Evolutionary conservation across 225 moss, liverwort and hornwort genomes (phyloP).

Genomic region (Rhytidiadelphus loreus): DNA sequence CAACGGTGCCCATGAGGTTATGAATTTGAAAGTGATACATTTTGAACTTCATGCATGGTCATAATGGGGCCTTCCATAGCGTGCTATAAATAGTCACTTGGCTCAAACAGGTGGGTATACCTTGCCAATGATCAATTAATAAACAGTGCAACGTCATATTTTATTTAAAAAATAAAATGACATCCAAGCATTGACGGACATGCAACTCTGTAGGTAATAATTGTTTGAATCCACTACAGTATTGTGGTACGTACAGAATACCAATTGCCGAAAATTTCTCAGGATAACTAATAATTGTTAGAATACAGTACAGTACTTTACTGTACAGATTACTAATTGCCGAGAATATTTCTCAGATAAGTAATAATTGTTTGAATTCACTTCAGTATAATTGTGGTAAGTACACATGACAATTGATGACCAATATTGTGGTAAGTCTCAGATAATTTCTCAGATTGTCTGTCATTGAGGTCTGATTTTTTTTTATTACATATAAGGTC

Average conservation of each 20-base stretch:
- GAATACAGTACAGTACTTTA: background rate
- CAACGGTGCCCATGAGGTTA: background rate
- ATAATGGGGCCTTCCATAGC: background rate
- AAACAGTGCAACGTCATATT: background rate
- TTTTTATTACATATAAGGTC: background rate
- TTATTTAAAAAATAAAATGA: background rate
- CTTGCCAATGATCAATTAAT: background rate
- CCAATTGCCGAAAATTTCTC: background rate
- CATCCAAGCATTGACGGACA: background rate
- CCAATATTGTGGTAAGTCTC: too few species aligned
- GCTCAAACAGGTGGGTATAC: background rate
- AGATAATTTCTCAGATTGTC: background rate
- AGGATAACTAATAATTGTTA: too few species aligned
- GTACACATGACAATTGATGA: too few species aligned
- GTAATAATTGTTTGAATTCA: background rate
- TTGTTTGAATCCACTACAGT: background rate
- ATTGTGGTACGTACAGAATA: background rate
- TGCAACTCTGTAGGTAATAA: background rate
- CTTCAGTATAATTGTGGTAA: background rate
- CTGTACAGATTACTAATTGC: background rate
- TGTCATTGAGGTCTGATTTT: background rate
- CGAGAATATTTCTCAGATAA: background rate
- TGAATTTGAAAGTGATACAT: too few species aligned
- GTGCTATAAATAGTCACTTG: background rate
- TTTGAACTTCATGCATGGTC: background rate